These are phyloP conservation scores for Phytopythium ostracodes DNA, from an alignment of 352 stramenopile genomes.

Conservation along the genomic window DNA sequence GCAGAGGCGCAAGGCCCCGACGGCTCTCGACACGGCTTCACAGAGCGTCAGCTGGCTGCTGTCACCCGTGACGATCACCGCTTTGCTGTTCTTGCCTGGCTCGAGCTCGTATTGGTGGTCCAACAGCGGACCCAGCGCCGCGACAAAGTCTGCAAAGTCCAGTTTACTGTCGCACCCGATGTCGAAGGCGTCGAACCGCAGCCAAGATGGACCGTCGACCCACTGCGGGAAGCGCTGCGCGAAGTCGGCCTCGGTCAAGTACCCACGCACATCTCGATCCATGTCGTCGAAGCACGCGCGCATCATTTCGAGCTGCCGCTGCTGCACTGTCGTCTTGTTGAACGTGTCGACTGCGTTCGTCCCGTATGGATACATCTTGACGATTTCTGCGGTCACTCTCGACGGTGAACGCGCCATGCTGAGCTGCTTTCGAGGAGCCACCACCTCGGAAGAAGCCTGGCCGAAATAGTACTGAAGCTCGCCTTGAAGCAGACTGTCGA, in stretches of 20 bases:
- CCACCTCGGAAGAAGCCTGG: not conserved
- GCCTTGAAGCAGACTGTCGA: conserved; percentile 51
- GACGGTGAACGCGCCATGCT: not conserved
- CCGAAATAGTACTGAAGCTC: conserved; percentile 43
- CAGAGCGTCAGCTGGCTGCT: conserved; percentile 23
- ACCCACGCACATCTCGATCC: conserved; percentile 33
- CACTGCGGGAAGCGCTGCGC: conserved; percentile 10
- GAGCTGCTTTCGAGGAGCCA: not conserved
- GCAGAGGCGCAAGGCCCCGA: conserved; percentile 37
- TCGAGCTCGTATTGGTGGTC: conserved; percentile 45
- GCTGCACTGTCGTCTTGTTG: conserved; percentile 37
- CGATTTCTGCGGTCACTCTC: conserved; percentile 4
- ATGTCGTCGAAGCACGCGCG: conserved; percentile 27
- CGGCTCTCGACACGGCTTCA: conserved; percentile 32
- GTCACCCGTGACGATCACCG: not conserved
- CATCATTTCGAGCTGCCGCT: conserved; percentile 49
- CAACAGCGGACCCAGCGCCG: conserved; percentile 40
- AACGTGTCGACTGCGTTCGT: conserved; percentile 51
- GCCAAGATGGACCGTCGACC: conserved; percentile 23
- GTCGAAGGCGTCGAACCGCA: conserved; percentile 48
- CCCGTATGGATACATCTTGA: conserved; percentile 63
- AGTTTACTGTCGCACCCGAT: conserved; percentile 41
- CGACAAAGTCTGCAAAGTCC: conserved; percentile 55
- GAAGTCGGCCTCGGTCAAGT: conserved; percentile 30
- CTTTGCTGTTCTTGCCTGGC: conserved; percentile 6